Conservation (phyloP, 2,329 filamentous ascomycete genomes). For the Colletotrichum scovillei region DNA sequence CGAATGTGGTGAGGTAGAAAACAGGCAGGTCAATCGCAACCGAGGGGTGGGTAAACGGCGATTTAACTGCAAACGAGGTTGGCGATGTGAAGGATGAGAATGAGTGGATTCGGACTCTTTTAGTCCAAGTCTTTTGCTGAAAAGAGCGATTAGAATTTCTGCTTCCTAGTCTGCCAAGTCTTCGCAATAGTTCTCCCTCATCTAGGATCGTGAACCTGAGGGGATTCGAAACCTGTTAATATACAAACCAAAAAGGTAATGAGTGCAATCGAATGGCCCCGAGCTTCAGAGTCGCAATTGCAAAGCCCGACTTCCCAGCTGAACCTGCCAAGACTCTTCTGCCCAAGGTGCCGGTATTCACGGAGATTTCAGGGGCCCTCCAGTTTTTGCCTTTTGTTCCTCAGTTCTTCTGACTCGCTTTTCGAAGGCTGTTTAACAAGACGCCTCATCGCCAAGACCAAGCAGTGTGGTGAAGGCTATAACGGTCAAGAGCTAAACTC, state of each 20-base stretch:
- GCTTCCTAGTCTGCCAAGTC: conserved; percentile 9
- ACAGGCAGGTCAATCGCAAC: conserved; percentile 7
- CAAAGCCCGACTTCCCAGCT: too few relatives aligned
- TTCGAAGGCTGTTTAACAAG: background rate
- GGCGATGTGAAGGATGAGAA: background rate
- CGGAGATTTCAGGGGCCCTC: conserved; percentile 19
- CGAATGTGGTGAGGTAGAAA: conserved; percentile 1
- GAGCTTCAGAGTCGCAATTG: too few relatives aligned
- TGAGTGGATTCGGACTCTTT: conserved; percentile 8
- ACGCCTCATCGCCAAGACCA: conserved; percentile 23
- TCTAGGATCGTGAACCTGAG: background rate
- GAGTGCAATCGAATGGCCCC: too few relatives aligned
- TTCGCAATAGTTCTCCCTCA: background rate
- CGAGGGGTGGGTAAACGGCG: background rate
- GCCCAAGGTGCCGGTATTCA: background rate
- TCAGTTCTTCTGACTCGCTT: conserved; percentile 13
- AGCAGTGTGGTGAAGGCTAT: background rate
- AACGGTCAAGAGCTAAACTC: background rate
- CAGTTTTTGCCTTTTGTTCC: background rate
- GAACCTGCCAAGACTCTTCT: background rate
- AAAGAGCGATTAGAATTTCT: background rate
- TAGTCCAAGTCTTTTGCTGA: background rate
- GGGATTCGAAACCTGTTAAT: conserved; percentile 20
- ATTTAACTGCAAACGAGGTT: background rate
- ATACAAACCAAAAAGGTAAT: background rate